A percentile compares a stretch with the other conserved stretches of the same genome.
Conservation (phyloP, 2,329 filamentous ascomycete species). For the Monosporascus sp. region DNA sequence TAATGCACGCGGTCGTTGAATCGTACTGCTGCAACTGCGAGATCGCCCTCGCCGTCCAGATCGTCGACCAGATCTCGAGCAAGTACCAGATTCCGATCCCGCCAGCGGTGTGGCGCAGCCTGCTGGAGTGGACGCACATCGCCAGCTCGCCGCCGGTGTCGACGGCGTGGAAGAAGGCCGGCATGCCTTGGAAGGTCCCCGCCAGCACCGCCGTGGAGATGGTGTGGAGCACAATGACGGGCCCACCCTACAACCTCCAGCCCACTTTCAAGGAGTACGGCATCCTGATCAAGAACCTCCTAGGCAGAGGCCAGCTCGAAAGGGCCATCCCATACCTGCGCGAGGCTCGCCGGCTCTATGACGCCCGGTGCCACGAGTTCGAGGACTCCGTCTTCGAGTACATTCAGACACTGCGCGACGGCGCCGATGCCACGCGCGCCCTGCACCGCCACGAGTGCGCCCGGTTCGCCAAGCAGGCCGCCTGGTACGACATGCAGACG, state of each 20-base stretch:
- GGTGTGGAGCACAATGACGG: constrained; percentile 57
- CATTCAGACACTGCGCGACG: constrained; percentile 19
- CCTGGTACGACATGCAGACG: constrained; percentile 26
- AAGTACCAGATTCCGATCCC: constrained; percentile 56
- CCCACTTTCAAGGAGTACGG: constrained; percentile 53
- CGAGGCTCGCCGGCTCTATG: constrained; percentile 22
- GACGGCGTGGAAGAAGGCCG: constrained; percentile 32
- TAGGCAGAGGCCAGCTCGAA: constrained; percentile 6
- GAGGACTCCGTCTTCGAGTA: constrained; percentile 20
- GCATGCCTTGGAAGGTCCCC: constrained; percentile 30
- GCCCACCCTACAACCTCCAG: constrained; percentile 48
- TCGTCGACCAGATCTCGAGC: constrained; percentile 59
- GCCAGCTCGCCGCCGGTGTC: constrained; percentile 36
- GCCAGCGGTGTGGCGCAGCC: constrained; percentile 55
- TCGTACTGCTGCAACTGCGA: constrained; percentile 63
- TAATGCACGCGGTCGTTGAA: constrained; percentile 65
- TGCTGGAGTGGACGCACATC: constrained; percentile 65
- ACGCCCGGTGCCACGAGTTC: constrained; percentile 18
- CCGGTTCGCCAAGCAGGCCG: constrained; percentile 23
- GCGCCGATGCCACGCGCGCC: constrained; percentile 9
- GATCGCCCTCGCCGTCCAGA: constrained; percentile 50
- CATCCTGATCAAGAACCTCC: constrained; percentile 43
- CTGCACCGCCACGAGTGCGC: constrained; percentile 19
- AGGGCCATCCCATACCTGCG: constrained; percentile 24
- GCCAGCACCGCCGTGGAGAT: constrained; percentile 38